A percentile compares a stretch with the other conserved stretches of the same genome.
phyloP scores from a whole-genome alignment of 2,329 filamentous ascomycete species.

The Phialophora expanda region DNA sequence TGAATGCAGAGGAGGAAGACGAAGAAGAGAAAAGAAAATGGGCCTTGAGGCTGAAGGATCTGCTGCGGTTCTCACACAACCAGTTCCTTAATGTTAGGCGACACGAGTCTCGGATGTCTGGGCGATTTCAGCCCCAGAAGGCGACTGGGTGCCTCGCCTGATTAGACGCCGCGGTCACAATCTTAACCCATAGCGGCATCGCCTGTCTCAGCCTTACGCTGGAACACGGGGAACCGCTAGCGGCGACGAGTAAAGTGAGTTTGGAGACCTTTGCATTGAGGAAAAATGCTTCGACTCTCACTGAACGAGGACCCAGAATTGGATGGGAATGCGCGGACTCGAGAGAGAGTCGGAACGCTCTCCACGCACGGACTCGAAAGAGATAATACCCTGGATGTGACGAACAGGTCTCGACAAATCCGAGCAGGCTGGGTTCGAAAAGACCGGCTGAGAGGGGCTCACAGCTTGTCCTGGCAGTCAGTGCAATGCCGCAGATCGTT shows the following conservation, averaged over 20 bases:
- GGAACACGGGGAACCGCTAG: background rate
- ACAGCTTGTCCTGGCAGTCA: background rate
- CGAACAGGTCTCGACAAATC: background rate
- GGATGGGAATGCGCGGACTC: background rate
- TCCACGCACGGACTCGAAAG: background rate
- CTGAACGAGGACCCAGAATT: background rate
- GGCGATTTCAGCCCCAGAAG: background rate
- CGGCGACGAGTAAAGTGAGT: background rate
- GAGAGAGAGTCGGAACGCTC: background rate
- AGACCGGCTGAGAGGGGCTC: background rate
- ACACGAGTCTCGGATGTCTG: background rate
- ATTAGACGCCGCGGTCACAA: background rate
- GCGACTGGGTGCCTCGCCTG: constrained; percentile 7
- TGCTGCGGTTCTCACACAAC: background rate
- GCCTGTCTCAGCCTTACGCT: constrained; percentile 12
- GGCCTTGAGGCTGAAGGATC: background rate
- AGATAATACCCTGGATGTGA: background rate
- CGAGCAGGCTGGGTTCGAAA: background rate
- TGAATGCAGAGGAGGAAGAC: background rate
- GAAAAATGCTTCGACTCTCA: background rate
- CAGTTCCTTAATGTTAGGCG: background rate
- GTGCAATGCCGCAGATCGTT: background rate
- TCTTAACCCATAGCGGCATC: constrained; percentile 8
- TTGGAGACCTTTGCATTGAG: background rate
- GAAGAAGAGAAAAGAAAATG: background rate